Base-by-base conservation (phyloP, 2,329 filamentous ascomycete genomes). In the Gliomastix tumulicola region DNA sequence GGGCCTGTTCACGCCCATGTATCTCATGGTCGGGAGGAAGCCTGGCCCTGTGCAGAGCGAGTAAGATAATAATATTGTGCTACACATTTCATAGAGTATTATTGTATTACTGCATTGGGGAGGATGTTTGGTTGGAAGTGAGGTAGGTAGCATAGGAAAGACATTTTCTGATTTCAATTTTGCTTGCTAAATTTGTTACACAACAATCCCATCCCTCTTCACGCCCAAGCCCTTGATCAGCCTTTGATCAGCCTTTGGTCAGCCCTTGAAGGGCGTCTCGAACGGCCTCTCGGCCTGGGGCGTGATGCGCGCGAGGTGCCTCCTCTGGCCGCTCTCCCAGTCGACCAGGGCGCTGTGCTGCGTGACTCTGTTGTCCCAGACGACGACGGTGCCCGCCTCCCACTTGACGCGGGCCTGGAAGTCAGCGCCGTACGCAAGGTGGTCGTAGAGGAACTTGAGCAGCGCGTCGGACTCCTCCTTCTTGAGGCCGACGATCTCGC, bases 1-100 rank as follows among this genome's bases (percentile, higher is more conserved):
- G 67, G 86, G 92, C 63, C 69, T 96, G 30, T 96, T 95, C 64
- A 95, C 88, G 4, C 89, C 89, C 16, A 95, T 95, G 89, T 95
- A 94, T 65, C 66, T 95, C 54, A 94, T 94, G 85, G 77, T 94
- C 35, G 88, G 78, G 38, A 77, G 82, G 62, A 94, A 94, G 70
- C 85, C 88, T n/a, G n/a, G n/a, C n/a, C n/a, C n/a, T n/a, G n/a
- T n/a, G n/a, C n/a, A n/a, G n/a, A n/a, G n/a, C n/a, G n/a, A n/a
- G n/a, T n/a, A n/a, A n/a, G n/a, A n/a, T n/a, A n/a, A n/a, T n/a
- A n/a, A n/a, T n/a, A n/a, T n/a, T n/a, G n/a, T n/a, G n/a, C n/a
- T n/a, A n/a, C n/a, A n/a, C n/a, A n/a, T n/a, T n/a, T n/a, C n/a
- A n/a, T n/a, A n/a, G n/a, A n/a, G n/a, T n/a, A n/a, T n/a, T n/a